Base-by-base conservation (phyloP, 495 filamentous ascomycete genomes). In the Lichenothelia convexa region DNA sequence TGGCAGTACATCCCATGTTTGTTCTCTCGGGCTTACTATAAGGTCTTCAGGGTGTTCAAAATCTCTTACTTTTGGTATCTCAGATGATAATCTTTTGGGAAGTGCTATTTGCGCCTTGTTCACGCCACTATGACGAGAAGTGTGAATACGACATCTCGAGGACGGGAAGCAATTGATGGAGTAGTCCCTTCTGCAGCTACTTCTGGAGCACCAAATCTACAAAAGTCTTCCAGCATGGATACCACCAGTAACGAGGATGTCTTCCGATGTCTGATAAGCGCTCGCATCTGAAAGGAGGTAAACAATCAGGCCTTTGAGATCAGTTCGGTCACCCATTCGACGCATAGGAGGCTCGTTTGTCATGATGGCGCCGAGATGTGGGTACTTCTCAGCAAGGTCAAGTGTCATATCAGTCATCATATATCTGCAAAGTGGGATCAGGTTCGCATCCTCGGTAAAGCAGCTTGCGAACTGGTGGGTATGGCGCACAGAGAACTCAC, bases 401-500 rank as follows among this genome's bases (percentile, higher is more conserved):
- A 31, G n/a, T 8, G 18, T 38, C 21, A 38, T 15, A 12, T 38
- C 35, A 6, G 35, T 38, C 22, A 30, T n/a, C 6, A 38, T 38
- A 17, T 38, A 38, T 18, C 35, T 38, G 35, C 8, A 7, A 17
- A 32, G 5, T 24, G 13, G 5, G 12, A 22, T 18, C 16, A 38
- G 20, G 9, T 38, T n/a, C 12, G 13, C 11, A 16, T n/a, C 6
- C 22, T 12, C 16, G 22, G 17, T 24, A 33, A 5, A 12, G 5
- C 6, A n/a, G 31, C 6, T 7, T 32, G 30, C 16, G 35, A 24
- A 5, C 23, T 15, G 18, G 18, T 8, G 18, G n/a, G 17, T n/a
- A 27, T n/a, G 7, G 24, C 7, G 24, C n/a, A n/a, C 17, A 16
- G n/a, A n/a, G n/a, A n/a, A 41, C 41, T 30, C 31, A 49, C 21